Evolutionary conservation across 2,329 filamentous ascomycete genomes (phyloP).

Genomic region (Colletotrichum sp.): DNA sequence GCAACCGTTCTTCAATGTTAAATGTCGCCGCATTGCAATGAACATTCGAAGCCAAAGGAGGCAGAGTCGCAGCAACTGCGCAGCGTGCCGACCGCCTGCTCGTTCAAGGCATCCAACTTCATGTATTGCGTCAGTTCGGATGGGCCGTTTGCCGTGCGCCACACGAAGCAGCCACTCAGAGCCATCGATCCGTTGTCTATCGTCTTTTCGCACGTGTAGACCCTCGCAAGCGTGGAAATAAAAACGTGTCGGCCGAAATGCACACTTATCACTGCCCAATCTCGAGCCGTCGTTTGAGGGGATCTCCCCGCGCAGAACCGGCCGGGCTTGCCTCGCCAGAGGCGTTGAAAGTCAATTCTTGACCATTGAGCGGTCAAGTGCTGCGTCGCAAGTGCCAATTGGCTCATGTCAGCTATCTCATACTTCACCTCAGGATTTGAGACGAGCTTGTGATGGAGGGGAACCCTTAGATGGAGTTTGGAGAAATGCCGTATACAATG

Average conservation of each 20-base stretch:
- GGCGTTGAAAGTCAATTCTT: neutral
- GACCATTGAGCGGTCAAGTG: neutral
- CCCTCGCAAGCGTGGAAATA: constrained; percentile 13
- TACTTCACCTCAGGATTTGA: neutral
- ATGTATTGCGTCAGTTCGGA: constrained; percentile 14
- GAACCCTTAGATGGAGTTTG: neutral
- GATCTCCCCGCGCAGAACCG: constrained; percentile 7
- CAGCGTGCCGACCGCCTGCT: constrained; percentile 2
- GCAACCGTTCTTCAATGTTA: neutral
- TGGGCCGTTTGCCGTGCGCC: neutral
- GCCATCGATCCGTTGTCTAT: neutral
- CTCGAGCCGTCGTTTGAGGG: constrained; percentile 14
- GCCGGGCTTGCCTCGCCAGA: constrained; percentile 2
- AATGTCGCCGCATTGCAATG: neutral
- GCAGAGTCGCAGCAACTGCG: constrained; percentile 18
- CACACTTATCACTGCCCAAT: constrained; percentile 22
- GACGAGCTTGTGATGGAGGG: constrained; percentile 4
- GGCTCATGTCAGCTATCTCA: constrained; percentile 16
- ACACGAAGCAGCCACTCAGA: constrained; percentile 9
- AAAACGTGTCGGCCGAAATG: constrained; percentile 7
- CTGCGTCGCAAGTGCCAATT: constrained; percentile 13
- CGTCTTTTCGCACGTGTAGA: neutral
- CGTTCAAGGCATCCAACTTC: constrained; percentile 6
- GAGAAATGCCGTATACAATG: constrained; percentile 5
- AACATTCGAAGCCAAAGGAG: neutral